Conservation (phyloP, 345 rosid species). For the Acer negundo region DNA sequence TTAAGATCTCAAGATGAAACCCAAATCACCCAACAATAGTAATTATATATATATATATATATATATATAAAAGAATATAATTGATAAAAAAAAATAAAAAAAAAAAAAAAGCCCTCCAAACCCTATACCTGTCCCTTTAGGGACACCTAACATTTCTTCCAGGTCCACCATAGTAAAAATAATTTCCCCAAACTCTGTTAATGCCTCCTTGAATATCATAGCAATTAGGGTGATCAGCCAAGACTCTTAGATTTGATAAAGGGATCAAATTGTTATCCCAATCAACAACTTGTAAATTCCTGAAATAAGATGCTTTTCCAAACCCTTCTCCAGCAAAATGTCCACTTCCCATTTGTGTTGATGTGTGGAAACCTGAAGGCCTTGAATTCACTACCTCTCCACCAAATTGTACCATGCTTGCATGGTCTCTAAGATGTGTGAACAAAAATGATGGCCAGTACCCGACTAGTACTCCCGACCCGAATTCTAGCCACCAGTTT, state of each 20-base stretch:
- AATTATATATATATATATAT: not conserved
- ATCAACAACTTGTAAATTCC: conserved; percentile 87
- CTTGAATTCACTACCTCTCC: conserved; percentile 85
- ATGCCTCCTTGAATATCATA: conserved; percentile 84
- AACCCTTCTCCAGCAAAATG: conserved; percentile 95
- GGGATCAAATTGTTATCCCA: conserved; percentile 92
- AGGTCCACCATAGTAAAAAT: conserved; percentile 96
- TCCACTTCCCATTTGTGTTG: conserved; percentile 97
- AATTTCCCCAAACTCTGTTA: conserved; percentile 88
- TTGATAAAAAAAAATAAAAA: not conserved
- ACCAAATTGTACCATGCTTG: conserved; percentile 94
- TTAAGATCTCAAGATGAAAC: conserved; percentile 37
- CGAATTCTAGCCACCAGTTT: conserved; percentile 99
- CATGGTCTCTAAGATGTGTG: conserved; percentile 76
- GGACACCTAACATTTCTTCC: conserved; percentile 88
- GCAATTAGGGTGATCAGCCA: conserved; percentile 91
- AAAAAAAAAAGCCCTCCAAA: conserved; percentile 16
- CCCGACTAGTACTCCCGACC: conserved; percentile 83
- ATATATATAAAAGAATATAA: conserved; percentile 24
- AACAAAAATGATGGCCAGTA: conserved; percentile 92
- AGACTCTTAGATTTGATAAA: conserved; percentile 55
- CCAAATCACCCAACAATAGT: conserved; percentile 38
- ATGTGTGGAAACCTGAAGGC: conserved; percentile 78
- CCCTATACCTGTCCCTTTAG: conserved; percentile 34
- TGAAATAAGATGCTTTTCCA: conserved; percentile 84